Evolutionary conservation across 495 filamentous ascomycete species (phyloP), one percentile per base, ranked within the genome.

Genomic region (Penicillium steckii): DNA sequence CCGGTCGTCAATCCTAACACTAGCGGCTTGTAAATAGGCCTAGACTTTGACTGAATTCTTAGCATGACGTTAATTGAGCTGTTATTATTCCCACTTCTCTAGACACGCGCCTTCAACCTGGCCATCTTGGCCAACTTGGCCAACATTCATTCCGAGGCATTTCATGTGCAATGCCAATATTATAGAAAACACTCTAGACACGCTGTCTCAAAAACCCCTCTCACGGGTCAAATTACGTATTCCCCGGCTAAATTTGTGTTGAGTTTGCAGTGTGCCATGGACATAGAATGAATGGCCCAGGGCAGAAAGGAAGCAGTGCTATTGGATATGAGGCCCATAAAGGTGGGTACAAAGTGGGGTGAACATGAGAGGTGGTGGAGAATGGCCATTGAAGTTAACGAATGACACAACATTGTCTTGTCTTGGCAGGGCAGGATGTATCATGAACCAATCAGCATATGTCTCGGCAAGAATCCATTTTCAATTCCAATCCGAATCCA

Each of bases 341-440:
- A 40, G 9, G 24, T 46, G 50, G 50, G 30, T 35, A 1, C 2
- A 6, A 0, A 22, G 5, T 42, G 26, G n/a, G 3, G 38, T 13
- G 8, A 1, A 1, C 8, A 10, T 21, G 19, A 10, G 23, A 1
- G 3, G 2, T 1, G 8, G 38, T 41, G 38, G 38, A 23, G 35
- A 12, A 5, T 3, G 2, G 0, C 3, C 2, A 23, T 23, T 8
- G 0, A 15, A 30, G 10, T 29, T 13, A 21, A 26, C 50, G 26
- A 52, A 46, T 52, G 22, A 23, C 8, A 13, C 1, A 37, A 9
- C 42, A 17, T 27, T 27, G 21, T 1, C 0, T 3, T 1, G 3
- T 46, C 50, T 52, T 52, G 50, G 50, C 50, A 52, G 50, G 50
- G 50, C 50, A 52, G 44, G 40, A 41, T 41, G 38, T 23, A 21